A percentile compares a stretch with the other conserved stretches of the same genome.
Evolutionary conservation across 192 early-diverging fungal species (phyloP).

Genomic region (Coemansia sp.): DNA sequence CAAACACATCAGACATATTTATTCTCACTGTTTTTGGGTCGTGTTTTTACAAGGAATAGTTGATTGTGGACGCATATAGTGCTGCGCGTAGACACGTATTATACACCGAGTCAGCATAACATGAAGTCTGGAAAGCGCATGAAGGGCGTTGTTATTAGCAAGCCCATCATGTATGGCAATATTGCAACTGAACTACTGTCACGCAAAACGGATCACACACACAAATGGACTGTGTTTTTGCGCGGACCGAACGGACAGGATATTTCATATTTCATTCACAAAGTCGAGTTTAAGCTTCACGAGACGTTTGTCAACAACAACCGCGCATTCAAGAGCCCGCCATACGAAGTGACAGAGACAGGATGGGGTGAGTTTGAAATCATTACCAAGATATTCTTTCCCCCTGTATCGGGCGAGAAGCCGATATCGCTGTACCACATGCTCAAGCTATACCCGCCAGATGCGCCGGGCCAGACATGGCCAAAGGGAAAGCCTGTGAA

Average conservation of each 20-base stretch:
- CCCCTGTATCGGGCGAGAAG: constrained; percentile 71
- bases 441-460: constrained; percentile 80
- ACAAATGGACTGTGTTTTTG: constrained; percentile 92
- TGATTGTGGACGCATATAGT: too few relatives aligned
- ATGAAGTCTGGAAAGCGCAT: constrained; percentile 51
- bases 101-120: neutral
- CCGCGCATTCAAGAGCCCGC: constrained; percentile 67
- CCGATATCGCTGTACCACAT: constrained; percentile 83
- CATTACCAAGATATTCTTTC: constrained; percentile 86
- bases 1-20: too few relatives aligned
- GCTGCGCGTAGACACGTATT: too few relatives aligned
- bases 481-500: constrained; percentile 52
- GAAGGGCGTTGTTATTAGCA: constrained; percentile 64
- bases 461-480: constrained; percentile 41
- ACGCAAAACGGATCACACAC: constrained; percentile 83
- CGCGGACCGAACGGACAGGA: constrained; percentile 84
- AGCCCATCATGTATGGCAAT: constrained; percentile 88
- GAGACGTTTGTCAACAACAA: constrained; percentile 77
- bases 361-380: constrained; percentile 99
- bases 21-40: too few relatives aligned
- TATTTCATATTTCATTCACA: constrained; percentile 77
- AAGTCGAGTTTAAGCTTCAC: constrained; percentile 93
- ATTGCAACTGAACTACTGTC: constrained; percentile 66
- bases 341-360: constrained; percentile 91
- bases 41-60: too few relatives aligned